Evolutionary conservation across 805 yeast genomes (phyloP), one percentile per base, ranked within the genome.

Genomic region (Barnettozyma populi): DNA sequence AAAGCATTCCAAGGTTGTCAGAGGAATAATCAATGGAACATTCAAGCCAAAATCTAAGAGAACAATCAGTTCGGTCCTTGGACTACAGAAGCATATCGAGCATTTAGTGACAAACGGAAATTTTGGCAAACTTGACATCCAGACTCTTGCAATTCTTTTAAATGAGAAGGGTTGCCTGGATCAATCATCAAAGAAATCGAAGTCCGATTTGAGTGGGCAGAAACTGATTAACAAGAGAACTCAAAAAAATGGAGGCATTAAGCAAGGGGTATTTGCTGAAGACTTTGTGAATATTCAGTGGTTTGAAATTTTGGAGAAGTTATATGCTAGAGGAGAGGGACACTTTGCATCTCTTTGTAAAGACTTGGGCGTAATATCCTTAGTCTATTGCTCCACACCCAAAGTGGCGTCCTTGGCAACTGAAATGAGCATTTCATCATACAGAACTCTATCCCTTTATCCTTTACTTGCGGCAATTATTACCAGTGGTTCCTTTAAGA

Each of bases 301-400:
- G 90, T 62, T 82, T 16, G 82, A 79, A 53, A 60, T 64, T 13
- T 57, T 86, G 38, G 92, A 85, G 55, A 69, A 67, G 35, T 60
- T 80, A 46, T 84, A 79, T 68, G 97, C 98, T 16, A 87, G 96
- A 67, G 98, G 98, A 13, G 76, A 96, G 57, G 98, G 98, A 3
- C 79, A 90, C 25, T 54, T 56, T 48, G 57, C 81, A 0, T 62
- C 68, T 5, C 51, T 57, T 0, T 69, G 78, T 20, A 74, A 72
- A 54, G 70, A 80, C 25, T 57, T 82, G 1, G 77, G 74, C 69
- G 58, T 81, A 2, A 56, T 84, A 2, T 74, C 85, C 1, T 49
- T 84, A 31, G 52, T 80, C 0, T 45, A 48, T 0, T 32, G 53
- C 3, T 43, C 57, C 5, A 47, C 44, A 9, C 23, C 43, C 1